Base-by-base conservation (phyloP, 805 yeast species). In the Millerozyma miso region DNA sequence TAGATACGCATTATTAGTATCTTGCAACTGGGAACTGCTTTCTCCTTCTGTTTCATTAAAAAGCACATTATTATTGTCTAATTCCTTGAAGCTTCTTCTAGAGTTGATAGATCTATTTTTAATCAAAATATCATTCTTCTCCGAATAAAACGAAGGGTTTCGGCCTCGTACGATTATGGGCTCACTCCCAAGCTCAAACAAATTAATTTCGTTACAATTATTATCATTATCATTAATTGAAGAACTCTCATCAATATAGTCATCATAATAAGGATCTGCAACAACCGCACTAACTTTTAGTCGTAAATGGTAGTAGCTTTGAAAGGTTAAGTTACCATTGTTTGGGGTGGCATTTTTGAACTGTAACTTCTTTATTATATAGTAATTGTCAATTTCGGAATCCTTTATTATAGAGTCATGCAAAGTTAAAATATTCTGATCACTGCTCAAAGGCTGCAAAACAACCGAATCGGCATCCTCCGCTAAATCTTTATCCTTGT, bases 121-220 rank as follows among this genome's bases (percentile, higher is more conserved):
- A 31, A 79, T 69, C 39, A 71, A 52, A 16, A 77, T 57, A 51
- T 78, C 81, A 38, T 76, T 73, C 43, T 79, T 60, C 43, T 76
- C 78, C 29, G 71, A 69, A 51, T 79, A 79, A 47, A 79, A 80
- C n/a, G 77, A 69, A 2, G 85, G 84, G 49, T 79, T 80, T 40
- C 84, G 58, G 2, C 85, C 85, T 47, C 85, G 58, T 6, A 79
- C 84, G 12, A 76, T 75, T 3, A 80, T 73, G 1, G 81, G 81
- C 29, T 71, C 63, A 45, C 64, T 64, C 4, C 52, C 49, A 19
- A 65, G 48, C 39, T 65, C 71, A 42, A 53, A 51, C 17, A 65
- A 46, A 3, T 50, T 49, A 4, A 65, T 54, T 43, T 65, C 71
- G 42, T 65, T 65, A 26, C 56, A 52, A 34, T 58, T 55, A 26